Base-by-base conservation (phyloP, 306 rosid species). In the Prunus davidiana region DNA sequence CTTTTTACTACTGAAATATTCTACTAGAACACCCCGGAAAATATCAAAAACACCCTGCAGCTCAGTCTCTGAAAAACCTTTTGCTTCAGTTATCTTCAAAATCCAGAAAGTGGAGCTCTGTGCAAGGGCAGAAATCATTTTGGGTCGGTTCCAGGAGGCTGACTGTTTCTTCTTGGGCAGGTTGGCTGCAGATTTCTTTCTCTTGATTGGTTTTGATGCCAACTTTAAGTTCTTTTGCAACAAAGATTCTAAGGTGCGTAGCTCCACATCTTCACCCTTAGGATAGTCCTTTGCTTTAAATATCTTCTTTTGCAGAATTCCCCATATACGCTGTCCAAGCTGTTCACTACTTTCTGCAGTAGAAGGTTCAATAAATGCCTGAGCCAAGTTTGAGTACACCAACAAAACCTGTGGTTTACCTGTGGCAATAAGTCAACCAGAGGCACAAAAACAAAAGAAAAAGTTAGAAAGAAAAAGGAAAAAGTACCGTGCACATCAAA, bases 291-390 rank as follows among this genome's bases (percentile, higher is more conserved):
- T 92, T 63, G 92, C 86, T 81, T 92, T 96, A 78, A 92, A 86
- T 69, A 91, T 83, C 72, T 91, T 88, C 86, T 85, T 92, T 57
- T 92, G 91, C 79, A 96, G 66, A 83, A 92, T 91, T 80, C 98
- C 98, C 96, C 90, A 92, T 74, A 92, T 83, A n/a, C 98, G 96
- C 82, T 90, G 99, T 60, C 87, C 89, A 70, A 95, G 97, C 90
- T 95, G 97, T 69, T 89, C 97, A 68, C 96, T 90, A 68, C 88
- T 92, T 89, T 91, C 97, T 30, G 97, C 89, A 12, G 93, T 84
- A 41, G 86, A 96, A 6, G 98, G 93, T 78, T 80, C 86, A 78
- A 87, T 90, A 76, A 90, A 89, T 22, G 89, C 89, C 73, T 76
- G 90, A 75, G 91, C 87, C 81, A 96, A 83, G 83, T 91, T 84